Percentiles rank a stretch among this genome's conserved stretches.
phyloP scores from a whole-genome alignment of 495 filamentous ascomycete species.

The Bacidia gigantensis region DNA sequence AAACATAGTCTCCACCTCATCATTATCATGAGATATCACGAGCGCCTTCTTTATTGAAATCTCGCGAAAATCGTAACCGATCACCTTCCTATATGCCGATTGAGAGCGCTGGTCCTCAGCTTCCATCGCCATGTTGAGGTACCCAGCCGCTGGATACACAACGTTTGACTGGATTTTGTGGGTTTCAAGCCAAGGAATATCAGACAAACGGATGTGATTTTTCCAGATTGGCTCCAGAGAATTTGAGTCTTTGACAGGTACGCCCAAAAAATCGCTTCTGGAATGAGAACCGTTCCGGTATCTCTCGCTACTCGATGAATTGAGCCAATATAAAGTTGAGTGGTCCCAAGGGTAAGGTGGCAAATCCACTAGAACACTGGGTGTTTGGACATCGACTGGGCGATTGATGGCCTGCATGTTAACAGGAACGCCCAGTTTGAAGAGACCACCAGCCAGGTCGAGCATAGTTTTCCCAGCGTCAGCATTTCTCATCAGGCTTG shows the following conservation, averaged over 20 bases:
- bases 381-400: not conserved
- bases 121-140: slow-evolving; percentile 42
- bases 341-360: slow-evolving; percentile 32
- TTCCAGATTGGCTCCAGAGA: slow-evolving; percentile 25
- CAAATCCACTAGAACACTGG: slow-evolving; percentile 20
- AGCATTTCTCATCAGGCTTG: not conserved
- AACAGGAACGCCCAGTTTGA: slow-evolving; percentile 4
- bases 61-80: slow-evolving; percentile 25
- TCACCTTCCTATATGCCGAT: not conserved
- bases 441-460: not conserved
- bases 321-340: slow-evolving; percentile 21
- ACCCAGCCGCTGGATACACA: slow-evolving; percentile 44
- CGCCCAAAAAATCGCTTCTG: slow-evolving; percentile 30
- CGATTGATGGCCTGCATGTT: slow-evolving; percentile 2
- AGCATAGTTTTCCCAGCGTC: slow-evolving; percentile 2
- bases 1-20: slow-evolving; percentile 26
- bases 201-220: slow-evolving; percentile 13
- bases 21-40: slow-evolving; percentile 25
- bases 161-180: slow-evolving; percentile 21
- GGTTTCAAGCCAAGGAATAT: slow-evolving; percentile 1
- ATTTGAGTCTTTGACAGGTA: slow-evolving; percentile 15
- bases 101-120: slow-evolving; percentile 14
- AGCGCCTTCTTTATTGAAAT: slow-evolving; percentile 30
- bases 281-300: slow-evolving; percentile 18
- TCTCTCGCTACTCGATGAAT: slow-evolving; percentile 30